A percentile compares a stretch with the other conserved stretches of the same genome.
phyloP scores from a whole-genome alignment of 176 grass and related monocot species.

The Avena eriantha region DNA sequence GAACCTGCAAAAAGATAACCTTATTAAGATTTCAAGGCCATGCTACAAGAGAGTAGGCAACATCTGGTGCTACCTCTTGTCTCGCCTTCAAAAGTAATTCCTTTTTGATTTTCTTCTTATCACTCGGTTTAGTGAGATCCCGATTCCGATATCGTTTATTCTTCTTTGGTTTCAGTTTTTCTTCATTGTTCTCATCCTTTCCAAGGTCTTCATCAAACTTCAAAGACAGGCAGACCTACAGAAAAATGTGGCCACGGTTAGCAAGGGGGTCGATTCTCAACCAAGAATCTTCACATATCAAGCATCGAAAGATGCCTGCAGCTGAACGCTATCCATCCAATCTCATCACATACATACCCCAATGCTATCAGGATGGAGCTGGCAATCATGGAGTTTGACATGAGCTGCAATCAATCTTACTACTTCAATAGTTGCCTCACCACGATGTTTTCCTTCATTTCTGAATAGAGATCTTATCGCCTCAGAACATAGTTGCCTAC shows the following conservation, averaged over 20 bases:
- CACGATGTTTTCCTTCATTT: slow-evolving; percentile 94
- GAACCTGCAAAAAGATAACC: slow-evolving; percentile 64
- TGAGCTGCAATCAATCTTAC: slow-evolving; percentile 85
- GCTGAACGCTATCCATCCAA: slow-evolving; percentile 16
- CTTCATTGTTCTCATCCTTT: slow-evolving; percentile 58
- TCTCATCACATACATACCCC: slow-evolving; percentile 52
- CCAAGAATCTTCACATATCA: slow-evolving; percentile 11
- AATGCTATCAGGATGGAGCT: slow-evolving; percentile 90
- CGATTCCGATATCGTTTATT: slow-evolving; percentile 61
- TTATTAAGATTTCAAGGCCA: slow-evolving; percentile 23
- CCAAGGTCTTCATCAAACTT: slow-evolving; percentile 93
- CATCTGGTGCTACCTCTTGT: slow-evolving; percentile 70
- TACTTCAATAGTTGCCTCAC: slow-evolving; percentile 88
- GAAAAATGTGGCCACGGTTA: slow-evolving; percentile 21
- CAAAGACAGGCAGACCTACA: slow-evolving; percentile 85
- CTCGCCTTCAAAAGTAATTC: slow-evolving; percentile 78
- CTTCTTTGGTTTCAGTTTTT: slow-evolving; percentile 69
- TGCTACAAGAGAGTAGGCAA: slow-evolving; percentile 12
- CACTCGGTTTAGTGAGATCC: slow-evolving; percentile 64
- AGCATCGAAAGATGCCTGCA: slow-evolving; percentile 16
- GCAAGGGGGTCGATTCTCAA: slow-evolving; percentile 27
- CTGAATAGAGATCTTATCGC: slow-evolving; percentile 74
- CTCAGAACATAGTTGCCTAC: slow-evolving; percentile 86
- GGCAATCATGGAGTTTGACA: slow-evolving; percentile 87
- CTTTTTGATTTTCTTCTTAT: slow-evolving; percentile 77